Evolutionary conservation across 768 basidiomycete genomes (phyloP).

Genomic region (Auricularia sp.): DNA sequence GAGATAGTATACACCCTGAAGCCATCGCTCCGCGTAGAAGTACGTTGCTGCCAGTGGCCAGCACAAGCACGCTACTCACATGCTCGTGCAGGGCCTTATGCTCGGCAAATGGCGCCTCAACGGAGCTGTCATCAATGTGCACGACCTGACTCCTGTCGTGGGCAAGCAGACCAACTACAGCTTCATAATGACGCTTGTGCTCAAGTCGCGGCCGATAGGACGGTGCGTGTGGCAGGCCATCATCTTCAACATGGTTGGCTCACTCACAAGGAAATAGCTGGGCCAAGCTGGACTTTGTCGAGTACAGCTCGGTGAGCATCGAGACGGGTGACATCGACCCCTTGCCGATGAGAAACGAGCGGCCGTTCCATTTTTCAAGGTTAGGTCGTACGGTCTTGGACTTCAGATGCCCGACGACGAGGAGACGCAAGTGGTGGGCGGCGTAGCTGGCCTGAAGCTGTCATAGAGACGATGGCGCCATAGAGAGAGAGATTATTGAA

Average conservation of each 20-base stretch:
- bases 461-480: background rate
- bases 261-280: conserved; percentile 6
- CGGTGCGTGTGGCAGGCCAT: conserved; percentile 40
- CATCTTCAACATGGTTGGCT: no score
- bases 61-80: conserved; percentile 2
- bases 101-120: conserved; percentile 65
- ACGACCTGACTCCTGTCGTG: conserved; percentile 34
- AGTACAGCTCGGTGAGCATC: conserved; percentile 69
- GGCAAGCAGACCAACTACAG: conserved; percentile 32
- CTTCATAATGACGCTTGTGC: conserved; percentile 62
- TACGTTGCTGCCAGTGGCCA: conserved; percentile 17
- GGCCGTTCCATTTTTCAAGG: conserved; percentile 92
- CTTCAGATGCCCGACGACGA: background rate
- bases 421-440: background rate
- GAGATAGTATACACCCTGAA: conserved; percentile 69
- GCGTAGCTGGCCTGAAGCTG: background rate
- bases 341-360: conserved; percentile 68
- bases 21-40: conserved; percentile 71
- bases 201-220: conserved; percentile 72
- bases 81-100: conserved; percentile 48
- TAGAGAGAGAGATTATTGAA: background rate
- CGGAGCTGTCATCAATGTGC: conserved; percentile 49
- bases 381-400: conserved; percentile 46
- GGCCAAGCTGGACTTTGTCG: conserved; percentile 57
- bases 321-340: conserved; percentile 63